Percentiles rank a stretch among this genome's conserved stretches.
Evolutionary conservation across 768 basidiomycete genomes (phyloP).

Genomic region (Hericium rajendrae): DNA sequence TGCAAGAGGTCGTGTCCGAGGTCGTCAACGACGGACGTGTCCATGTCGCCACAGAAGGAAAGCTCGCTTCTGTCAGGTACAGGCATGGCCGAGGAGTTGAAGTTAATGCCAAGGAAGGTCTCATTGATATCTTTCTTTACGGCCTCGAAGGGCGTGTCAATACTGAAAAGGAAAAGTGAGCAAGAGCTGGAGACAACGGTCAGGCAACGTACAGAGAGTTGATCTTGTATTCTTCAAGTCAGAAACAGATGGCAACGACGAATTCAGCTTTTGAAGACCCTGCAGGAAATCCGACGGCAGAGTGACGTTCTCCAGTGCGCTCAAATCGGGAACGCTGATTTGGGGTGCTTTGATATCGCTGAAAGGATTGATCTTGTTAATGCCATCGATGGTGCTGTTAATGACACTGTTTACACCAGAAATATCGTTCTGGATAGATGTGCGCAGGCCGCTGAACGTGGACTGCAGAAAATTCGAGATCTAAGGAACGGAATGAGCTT

Average conservation of each 20-base stretch:
- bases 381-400: slow-evolving; percentile 45
- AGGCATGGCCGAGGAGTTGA: slow-evolving; percentile 66
- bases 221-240: slow-evolving; percentile 62
- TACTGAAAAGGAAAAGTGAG: slow-evolving; percentile 28
- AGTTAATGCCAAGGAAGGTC: slow-evolving; percentile 64
- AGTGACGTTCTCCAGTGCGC: slow-evolving; percentile 64
- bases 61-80: slow-evolving; percentile 63
- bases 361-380: slow-evolving; percentile 76
- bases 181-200: not conserved
- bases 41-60: slow-evolving; percentile 68
- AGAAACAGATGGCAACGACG: slow-evolving; percentile 66
- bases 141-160: slow-evolving; percentile 81
- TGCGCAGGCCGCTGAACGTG: slow-evolving; percentile 51
- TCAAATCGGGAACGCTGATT: slow-evolving; percentile 67
- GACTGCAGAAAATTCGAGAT: slow-evolving; percentile 59
- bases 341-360: slow-evolving; percentile 58
- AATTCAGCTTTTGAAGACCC: slow-evolving; percentile 67
- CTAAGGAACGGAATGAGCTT: slow-evolving; percentile 27
- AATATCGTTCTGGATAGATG: slow-evolving; percentile 65
- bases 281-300: slow-evolving; percentile 72
- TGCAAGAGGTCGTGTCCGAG: slow-evolving; percentile 72
- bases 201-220: slow-evolving; percentile 49
- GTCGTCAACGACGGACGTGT: slow-evolving; percentile 80
- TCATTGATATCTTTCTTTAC: slow-evolving; percentile 85
- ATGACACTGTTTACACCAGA: slow-evolving; percentile 60